Evolutionary conservation across 2,329 filamentous ascomycete genomes (phyloP).

Genomic region (Nemania bipapillata): DNA sequence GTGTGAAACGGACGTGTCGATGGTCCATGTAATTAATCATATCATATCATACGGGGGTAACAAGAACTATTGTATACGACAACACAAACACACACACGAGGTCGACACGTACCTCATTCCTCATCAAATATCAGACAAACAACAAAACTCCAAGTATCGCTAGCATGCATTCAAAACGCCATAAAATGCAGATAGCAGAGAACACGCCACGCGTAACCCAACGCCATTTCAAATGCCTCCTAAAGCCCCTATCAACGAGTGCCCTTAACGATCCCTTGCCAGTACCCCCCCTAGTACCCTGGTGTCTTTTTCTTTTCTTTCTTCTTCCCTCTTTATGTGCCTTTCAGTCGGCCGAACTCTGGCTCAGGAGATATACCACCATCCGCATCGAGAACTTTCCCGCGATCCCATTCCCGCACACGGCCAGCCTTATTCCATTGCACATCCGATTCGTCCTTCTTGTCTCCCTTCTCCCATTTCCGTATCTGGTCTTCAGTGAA

Average conservation of each 20-base stretch:
- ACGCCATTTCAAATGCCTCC: background rate
- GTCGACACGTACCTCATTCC: slow-evolving; percentile 20
- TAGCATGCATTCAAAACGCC: slow-evolving; percentile 21
- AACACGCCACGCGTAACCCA: slow-evolving; percentile 1
- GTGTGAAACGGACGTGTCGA: slow-evolving; percentile 5
- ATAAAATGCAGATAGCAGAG: slow-evolving; percentile 5
- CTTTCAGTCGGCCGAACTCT: slow-evolving; percentile 39
- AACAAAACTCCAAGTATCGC: background rate
- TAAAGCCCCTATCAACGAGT: background rate
- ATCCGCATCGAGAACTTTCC: slow-evolving; percentile 56
- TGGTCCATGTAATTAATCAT: no score
- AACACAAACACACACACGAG: no score
- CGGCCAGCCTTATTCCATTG: slow-evolving; percentile 78
- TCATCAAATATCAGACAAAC: slow-evolving; percentile 17
- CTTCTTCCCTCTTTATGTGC: slow-evolving; percentile 23
- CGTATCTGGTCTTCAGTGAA: slow-evolving; percentile 80
- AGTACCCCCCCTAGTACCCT: no score
- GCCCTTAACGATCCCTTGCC: background rate
- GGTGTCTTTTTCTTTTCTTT: background rate
- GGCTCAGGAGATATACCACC: slow-evolving; percentile 31
- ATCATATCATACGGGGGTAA: slow-evolving; percentile 6
- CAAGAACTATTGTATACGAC: slow-evolving; percentile 20
- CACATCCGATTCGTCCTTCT: slow-evolving; percentile 72
- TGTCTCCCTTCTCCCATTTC: slow-evolving; percentile 74
- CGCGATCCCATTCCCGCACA: slow-evolving; percentile 68